Percentiles rank a stretch among this genome's conserved stretches.
Evolutionary conservation across 306 rosid genomes (phyloP).

Genomic region (Elaeagnus macrophylla): DNA sequence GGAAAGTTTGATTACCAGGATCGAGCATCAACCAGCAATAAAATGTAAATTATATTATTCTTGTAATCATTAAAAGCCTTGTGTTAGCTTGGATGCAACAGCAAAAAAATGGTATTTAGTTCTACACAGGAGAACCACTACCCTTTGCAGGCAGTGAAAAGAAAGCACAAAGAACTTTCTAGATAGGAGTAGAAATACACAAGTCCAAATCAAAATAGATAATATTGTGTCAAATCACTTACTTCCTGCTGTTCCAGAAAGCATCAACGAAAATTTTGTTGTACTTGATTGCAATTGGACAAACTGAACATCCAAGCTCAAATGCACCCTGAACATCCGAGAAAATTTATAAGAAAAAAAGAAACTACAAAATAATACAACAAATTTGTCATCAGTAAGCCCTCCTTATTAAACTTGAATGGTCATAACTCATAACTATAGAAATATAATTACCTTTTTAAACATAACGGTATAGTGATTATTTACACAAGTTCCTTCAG

Average conservation of each 20-base stretch:
- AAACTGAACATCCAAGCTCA: constrained; percentile 89
- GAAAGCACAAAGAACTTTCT: background rate
- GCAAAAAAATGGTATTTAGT: background rate
- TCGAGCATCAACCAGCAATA: no score
- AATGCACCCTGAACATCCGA: constrained; percentile 76
- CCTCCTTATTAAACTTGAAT: background rate
- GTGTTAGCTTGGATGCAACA: background rate
- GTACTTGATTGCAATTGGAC: constrained; percentile 94
- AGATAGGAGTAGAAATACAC: background rate
- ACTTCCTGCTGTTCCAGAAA: constrained; percentile 97
- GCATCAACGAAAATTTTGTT: constrained; percentile 96
- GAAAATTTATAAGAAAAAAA: constrained; percentile 13
- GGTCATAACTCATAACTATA: background rate
- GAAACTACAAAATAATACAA: background rate
- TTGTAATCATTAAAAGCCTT: background rate
- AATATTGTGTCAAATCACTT: constrained; percentile 28
- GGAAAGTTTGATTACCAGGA: background rate
- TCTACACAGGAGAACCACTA: background rate
- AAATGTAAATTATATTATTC: no score
- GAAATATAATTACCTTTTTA: constrained; percentile 56
- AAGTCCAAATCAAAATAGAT: background rate
- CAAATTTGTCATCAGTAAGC: background rate
- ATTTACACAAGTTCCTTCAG: constrained; percentile 98
- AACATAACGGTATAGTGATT: constrained; percentile 95
- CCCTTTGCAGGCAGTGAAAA: background rate